Conservation (phyloP, 306 rosid species). For the Cicer cuneatum region DNA sequence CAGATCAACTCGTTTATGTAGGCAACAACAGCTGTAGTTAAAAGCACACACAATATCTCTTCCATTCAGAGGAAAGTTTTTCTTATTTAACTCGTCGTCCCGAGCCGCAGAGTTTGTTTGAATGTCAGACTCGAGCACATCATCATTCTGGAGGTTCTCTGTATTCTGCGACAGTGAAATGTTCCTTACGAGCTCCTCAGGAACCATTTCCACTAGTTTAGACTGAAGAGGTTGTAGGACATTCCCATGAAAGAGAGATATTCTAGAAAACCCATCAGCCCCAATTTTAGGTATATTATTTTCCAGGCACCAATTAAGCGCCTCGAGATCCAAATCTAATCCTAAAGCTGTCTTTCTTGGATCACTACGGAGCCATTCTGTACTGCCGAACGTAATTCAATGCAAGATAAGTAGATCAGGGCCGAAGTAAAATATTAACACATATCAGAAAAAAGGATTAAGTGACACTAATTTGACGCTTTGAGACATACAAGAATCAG, state of each 20-base stretch:
- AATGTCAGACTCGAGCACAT: conserved; percentile 48
- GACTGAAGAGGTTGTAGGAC: conserved; percentile 81
- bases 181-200: conserved; percentile 55
- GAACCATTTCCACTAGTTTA: conserved; percentile 57
- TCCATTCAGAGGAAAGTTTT: conserved; percentile 54
- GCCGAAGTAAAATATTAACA: conserved; percentile 28
- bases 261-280: conserved; percentile 75
- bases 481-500: conserved; percentile 7
- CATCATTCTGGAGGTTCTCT: conserved; percentile 42
- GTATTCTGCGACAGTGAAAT: conserved; percentile 54
- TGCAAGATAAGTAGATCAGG: conserved; percentile 21
- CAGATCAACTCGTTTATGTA: conserved; percentile 79
- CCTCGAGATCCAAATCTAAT: conserved; percentile 84
- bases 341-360: conserved; percentile 79
- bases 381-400: conserved; percentile 55
- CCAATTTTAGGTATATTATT: conserved; percentile 72
- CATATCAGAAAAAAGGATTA: neutral
- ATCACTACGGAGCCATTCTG: conserved; percentile 85
- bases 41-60: conserved; percentile 92
- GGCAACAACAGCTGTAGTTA: conserved; percentile 97
- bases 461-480: neutral
- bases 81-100: conserved; percentile 45
- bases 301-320: conserved; percentile 84
- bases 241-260: conserved; percentile 90
- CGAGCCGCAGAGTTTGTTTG: conserved; percentile 49